Conservation (phyloP, 2,329 filamentous ascomycete genomes). For the Laburnicola sp. region DNA sequence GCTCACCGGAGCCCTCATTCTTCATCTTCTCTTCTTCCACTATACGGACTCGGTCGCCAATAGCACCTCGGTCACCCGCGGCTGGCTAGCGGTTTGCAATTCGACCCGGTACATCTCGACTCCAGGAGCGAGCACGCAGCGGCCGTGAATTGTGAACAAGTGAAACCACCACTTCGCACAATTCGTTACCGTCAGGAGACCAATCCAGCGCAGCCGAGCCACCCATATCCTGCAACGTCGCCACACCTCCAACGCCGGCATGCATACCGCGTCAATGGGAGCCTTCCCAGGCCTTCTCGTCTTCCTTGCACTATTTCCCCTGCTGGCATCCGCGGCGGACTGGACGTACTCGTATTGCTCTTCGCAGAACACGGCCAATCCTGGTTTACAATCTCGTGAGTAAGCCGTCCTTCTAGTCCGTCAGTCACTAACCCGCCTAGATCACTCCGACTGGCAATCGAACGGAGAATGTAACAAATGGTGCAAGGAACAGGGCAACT, state of each 20-base stretch:
- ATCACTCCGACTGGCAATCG: conserved; percentile 57
- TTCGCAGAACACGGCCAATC: conserved; percentile 45
- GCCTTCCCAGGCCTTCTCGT: conserved; percentile 22
- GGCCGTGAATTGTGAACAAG: not conserved
- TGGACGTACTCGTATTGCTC: conserved; percentile 49
- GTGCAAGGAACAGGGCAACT: conserved; percentile 56
- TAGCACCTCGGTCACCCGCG: not conserved
- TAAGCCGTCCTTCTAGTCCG: too few species aligned
- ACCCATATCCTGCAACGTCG: not conserved
- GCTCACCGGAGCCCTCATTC: not conserved
- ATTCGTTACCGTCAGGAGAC: conserved; percentile 4
- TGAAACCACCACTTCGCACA: conserved; percentile 2
- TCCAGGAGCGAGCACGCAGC: not conserved
- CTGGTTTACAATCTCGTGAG: too few species aligned
- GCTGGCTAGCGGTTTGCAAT: not conserved
- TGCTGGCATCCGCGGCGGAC: conserved; percentile 20
- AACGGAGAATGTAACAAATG: conserved; percentile 68
- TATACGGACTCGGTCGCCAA: not conserved
- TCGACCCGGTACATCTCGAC: not conserved
- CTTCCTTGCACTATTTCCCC: conserved; percentile 22
- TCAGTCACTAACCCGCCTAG: conserved; percentile 16
- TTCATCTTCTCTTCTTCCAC: not conserved
- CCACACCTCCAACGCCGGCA: conserved; percentile 12
- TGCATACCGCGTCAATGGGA: conserved; percentile 18
- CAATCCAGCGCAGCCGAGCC: conserved; percentile 12